phyloP scores from a whole-genome alignment of 83 land plant genomes.

The Picea abies region DNA sequence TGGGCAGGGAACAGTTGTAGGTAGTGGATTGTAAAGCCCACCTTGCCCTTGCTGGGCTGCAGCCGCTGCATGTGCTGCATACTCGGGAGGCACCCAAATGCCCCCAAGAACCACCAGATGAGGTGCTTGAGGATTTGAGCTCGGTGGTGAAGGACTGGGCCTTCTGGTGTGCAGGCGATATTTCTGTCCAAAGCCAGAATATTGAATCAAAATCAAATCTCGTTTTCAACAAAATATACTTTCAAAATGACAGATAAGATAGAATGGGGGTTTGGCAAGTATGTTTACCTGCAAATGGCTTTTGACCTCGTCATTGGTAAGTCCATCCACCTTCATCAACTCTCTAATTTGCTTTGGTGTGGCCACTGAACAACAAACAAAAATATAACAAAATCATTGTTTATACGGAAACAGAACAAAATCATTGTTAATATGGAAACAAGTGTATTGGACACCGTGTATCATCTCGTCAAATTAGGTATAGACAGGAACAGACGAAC shows the following conservation, averaged over 20 bases:
- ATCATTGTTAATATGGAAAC: no score
- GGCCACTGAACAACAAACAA: conserved; percentile 48
- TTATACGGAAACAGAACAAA: no score
- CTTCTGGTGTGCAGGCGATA: conserved; percentile 81
- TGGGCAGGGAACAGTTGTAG: conserved; percentile 28
- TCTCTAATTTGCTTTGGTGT: conserved; percentile 89
- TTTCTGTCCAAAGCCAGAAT: conserved; percentile 45
- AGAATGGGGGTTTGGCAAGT: not conserved
- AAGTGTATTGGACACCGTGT: no score
- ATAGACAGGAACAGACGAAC: no score
- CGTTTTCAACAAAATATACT: not conserved
- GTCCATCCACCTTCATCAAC: conserved; percentile 89
- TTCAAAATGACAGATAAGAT: conserved; percentile 15
- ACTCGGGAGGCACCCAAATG: conserved; percentile 84
- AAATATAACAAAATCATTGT: no score
- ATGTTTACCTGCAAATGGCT: conserved; percentile 79
- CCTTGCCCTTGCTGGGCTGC: conserved; percentile 19
- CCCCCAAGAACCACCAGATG: conserved; percentile 85
- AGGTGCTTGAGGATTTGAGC: conserved; percentile 36
- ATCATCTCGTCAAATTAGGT: no score
- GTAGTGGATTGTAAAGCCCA: conserved; percentile 46
- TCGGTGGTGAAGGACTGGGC: conserved; percentile 62
- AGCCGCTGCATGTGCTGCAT: conserved; percentile 51
- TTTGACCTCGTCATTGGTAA: conserved; percentile 92
- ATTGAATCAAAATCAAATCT: conserved; percentile 3